Base-by-base conservation (phyloP, 257 asterid species). In the Solanum phureja region DNA sequence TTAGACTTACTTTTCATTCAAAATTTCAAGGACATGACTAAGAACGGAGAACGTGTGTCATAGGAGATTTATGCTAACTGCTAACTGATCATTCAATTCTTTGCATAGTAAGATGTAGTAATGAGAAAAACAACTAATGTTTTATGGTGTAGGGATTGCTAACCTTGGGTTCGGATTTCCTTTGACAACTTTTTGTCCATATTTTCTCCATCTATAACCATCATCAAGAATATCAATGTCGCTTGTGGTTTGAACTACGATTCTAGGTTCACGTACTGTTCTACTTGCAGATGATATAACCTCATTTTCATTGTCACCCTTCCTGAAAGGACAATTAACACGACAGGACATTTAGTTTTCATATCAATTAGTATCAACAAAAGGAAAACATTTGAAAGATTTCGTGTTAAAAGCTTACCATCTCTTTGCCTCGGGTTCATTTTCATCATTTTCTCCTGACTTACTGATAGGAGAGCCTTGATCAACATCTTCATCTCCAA, bases 81-180 rank as follows among this genome's bases (percentile, higher is more conserved):
- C 29, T 29, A 29, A 29, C 29, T 29, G 29, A 29, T 73, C 49
- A 73, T 73, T 34, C 46, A 34, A 35, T 35, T 73, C 29, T 35
- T 42, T 73, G 82, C 46, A 73, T 35, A 73, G 14, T 35, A 73
- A 73, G 46, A 35, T 73, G 46, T 35, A 34, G 29, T 35, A 37
- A 74, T 21, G 49, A 37, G 31, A 74, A 35, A 74, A 35, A 11
- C 33, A 35, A n/a, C 19, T 74, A 74, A 34, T 73, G 81, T 9
- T 27, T 0, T 29, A 81, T 9, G 29, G 42, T 82, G 11, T 82
- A 82, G 69, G 42, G 42, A 49, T 82, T 58, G 68, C 88, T 88
- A 91, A 95, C 99, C 99, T 91, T 79, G 99, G 98, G 92, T 95
- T 97, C 2, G 98, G 98, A 87, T 97, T 96, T 85, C 98, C 98